Evolutionary conservation across 345 rosid species (phyloP).

Genomic region (Syzygium grande): DNA sequence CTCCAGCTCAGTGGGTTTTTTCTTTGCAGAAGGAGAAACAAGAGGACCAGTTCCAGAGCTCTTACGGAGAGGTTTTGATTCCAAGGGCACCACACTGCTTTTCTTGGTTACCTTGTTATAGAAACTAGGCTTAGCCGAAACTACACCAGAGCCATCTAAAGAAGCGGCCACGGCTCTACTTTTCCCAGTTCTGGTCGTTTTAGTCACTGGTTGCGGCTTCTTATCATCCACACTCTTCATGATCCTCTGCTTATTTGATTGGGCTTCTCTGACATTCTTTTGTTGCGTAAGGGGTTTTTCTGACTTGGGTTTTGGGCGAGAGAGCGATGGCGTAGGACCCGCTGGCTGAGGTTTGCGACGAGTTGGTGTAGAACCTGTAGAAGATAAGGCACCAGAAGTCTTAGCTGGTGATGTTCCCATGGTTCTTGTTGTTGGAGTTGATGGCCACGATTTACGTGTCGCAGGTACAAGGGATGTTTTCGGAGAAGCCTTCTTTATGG

Average conservation of each 20-base stretch:
- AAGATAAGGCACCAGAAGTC: conserved; percentile 20
- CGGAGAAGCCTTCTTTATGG: conserved; percentile 27
- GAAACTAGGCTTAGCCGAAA: conserved; percentile 35
- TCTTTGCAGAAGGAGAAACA: conserved; percentile 10
- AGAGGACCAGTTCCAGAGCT: conserved; percentile 26
- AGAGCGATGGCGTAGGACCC: conserved; percentile 11
- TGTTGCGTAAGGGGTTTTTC: conserved; percentile 22
- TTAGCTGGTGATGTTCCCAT: conserved; percentile 30
- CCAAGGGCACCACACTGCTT: conserved; percentile 50
- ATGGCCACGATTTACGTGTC: conserved; percentile 55
- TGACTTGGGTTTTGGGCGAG: conserved; percentile 31
- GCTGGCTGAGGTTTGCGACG: conserved; percentile 29
- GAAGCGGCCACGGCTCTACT: conserved; percentile 19
- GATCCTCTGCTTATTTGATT: conserved; percentile 6
- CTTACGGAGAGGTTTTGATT: conserved; percentile 49
- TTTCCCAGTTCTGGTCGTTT: conserved; percentile 24
- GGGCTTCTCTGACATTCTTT: conserved; percentile 19
- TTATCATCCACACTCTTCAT: conserved; percentile 22
- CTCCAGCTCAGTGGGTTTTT: conserved; percentile 15
- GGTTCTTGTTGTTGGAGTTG: conserved; percentile 34
- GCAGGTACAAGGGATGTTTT: conserved; percentile 29
- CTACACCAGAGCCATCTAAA: conserved; percentile 18
- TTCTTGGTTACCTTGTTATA: conserved; percentile 46
- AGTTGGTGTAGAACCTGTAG: conserved; percentile 27
- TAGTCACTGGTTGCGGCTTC: conserved; percentile 16